These are phyloP conservation scores for Nitzschia sp. DNA, from an alignment of 108 stramenopile genomes.

Conservation along the genomic window DNA sequence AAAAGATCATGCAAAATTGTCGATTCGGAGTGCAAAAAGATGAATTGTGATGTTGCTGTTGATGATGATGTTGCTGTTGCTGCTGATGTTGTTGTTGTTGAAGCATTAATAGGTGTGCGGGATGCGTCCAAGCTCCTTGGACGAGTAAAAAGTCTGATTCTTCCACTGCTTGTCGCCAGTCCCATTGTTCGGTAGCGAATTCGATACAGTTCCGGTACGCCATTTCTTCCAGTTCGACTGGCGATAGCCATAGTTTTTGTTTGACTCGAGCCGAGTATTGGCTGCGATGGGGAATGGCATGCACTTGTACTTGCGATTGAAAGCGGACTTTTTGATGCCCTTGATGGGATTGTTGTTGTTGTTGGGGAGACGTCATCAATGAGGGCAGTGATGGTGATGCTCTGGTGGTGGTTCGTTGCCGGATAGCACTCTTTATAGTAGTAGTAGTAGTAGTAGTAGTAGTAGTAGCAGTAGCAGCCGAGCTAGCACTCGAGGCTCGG, in stretches of 20 bases:
- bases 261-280: constrained; percentile 34
- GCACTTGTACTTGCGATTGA: constrained; percentile 31
- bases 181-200: constrained; percentile 58
- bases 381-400: too few species aligned
- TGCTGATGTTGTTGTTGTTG: background rate
- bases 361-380: background rate
- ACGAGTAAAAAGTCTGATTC: constrained; percentile 29
- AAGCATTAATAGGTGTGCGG: constrained; percentile 21
- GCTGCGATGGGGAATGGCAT: constrained; percentile 36
- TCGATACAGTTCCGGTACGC: constrained; percentile 52
- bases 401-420: background rate
- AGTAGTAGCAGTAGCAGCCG: too few species aligned
- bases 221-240: constrained; percentile 29
- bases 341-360: constrained; percentile 5
- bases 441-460: too few species aligned
- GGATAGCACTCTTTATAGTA: too few species aligned
- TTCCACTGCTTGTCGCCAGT: constrained; percentile 57
- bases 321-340: too few species aligned
- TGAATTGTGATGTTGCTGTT: too few species aligned
- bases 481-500: too few species aligned
- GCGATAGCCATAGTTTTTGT: constrained; percentile 28
- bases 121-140: constrained; percentile 33
- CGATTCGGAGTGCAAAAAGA: constrained; percentile 9
- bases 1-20: constrained; percentile 13
- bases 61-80: background rate